phyloP scores from a whole-genome alignment of 1,139 yeast species.

The Yamadazyma taylorii region DNA sequence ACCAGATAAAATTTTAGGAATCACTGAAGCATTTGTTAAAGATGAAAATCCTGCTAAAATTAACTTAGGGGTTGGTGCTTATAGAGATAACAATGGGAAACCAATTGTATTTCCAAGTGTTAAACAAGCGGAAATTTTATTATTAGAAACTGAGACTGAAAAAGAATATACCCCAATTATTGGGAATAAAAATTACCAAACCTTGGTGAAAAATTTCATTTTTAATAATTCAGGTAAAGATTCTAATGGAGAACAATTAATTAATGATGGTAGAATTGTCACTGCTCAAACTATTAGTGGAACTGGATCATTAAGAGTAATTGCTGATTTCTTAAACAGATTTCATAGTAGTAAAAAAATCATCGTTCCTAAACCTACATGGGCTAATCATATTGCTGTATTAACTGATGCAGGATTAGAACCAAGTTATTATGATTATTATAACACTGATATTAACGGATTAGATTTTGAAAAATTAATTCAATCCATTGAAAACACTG shows the following conservation, averaged over 20 bases:
- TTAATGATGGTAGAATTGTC: conserved; percentile 48
- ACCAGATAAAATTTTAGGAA: conserved; percentile 73
- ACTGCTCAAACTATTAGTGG: conserved; percentile 62
- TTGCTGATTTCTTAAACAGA: conserved; percentile 52
- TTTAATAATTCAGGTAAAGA: conserved; percentile 53
- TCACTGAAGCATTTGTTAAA: conserved; percentile 51
- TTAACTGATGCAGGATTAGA: conserved; percentile 50
- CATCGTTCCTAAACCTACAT: conserved; percentile 66
- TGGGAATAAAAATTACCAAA: conserved; percentile 51
- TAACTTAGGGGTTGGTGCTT: conserved; percentile 53
- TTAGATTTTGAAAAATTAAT: conserved; percentile 55
- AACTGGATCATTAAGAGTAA: conserved; percentile 58
- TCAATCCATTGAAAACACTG: conserved; percentile 38
- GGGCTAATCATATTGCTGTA: conserved; percentile 73
- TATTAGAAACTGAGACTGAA: conserved; percentile 44
- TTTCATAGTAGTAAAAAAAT: conserved; percentile 47
- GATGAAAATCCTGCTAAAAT: conserved; percentile 44
- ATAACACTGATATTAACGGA: conserved; percentile 52
- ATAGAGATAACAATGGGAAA: conserved; percentile 48
- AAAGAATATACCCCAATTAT: conserved; percentile 60
- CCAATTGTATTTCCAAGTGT: conserved; percentile 51
- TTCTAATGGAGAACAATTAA: conserved; percentile 46
- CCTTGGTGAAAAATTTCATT: conserved; percentile 48
- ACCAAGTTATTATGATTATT: conserved; percentile 49
- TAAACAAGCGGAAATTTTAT: conserved; percentile 45